These are phyloP conservation scores for Lizonia empirigonia DNA, from an alignment of 2,329 filamentous ascomycete species.

Conservation along the genomic window DNA sequence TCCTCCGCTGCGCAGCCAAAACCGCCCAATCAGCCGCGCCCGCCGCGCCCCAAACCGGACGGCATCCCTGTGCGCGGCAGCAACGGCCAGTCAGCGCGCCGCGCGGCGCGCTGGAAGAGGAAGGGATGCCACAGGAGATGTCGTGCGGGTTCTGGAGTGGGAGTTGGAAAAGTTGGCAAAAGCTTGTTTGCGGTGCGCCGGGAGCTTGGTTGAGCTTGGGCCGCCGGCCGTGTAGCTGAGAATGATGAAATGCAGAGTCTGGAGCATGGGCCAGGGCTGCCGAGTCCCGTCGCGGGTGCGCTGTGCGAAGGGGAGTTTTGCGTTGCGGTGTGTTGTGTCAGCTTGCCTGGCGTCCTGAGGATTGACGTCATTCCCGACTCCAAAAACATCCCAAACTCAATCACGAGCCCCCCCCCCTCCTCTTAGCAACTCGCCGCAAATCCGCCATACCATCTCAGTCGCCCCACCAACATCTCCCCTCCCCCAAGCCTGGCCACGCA, in stretches of 20 bases:
- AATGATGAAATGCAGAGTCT: conserved; percentile 18
- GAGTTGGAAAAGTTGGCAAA: conserved; percentile 24
- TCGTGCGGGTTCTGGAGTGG: too few species aligned
- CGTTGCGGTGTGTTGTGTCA: neutral
- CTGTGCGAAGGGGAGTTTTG: neutral
- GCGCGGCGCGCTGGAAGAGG: conserved; percentile 6
- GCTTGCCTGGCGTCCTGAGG: neutral
- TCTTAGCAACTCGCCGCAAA: too few species aligned
- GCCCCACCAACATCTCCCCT: too few species aligned
- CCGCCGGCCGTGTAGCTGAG: conserved; percentile 31
- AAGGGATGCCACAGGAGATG: conserved; percentile 12
- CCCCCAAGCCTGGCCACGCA: too few species aligned
- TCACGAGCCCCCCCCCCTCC: too few species aligned
- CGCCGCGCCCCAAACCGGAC: conserved; percentile 40
- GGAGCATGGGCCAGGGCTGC: conserved; percentile 9
- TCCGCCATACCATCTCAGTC: neutral
- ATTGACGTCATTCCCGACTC: conserved; percentile 7
- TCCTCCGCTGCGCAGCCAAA: conserved; percentile 9
- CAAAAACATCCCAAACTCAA: too few species aligned
- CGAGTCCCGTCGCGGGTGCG: conserved; percentile 7
- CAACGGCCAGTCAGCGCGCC: conserved; percentile 11
- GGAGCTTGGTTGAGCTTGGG: conserved; percentile 26
- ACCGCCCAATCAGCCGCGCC: conserved; percentile 14
- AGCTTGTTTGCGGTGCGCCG: conserved; percentile 24
- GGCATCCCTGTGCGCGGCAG: conserved; percentile 25